Evolutionary conservation across 768 basidiomycete species (phyloP).

Genomic region (Cyclocybe cylindracea): DNA sequence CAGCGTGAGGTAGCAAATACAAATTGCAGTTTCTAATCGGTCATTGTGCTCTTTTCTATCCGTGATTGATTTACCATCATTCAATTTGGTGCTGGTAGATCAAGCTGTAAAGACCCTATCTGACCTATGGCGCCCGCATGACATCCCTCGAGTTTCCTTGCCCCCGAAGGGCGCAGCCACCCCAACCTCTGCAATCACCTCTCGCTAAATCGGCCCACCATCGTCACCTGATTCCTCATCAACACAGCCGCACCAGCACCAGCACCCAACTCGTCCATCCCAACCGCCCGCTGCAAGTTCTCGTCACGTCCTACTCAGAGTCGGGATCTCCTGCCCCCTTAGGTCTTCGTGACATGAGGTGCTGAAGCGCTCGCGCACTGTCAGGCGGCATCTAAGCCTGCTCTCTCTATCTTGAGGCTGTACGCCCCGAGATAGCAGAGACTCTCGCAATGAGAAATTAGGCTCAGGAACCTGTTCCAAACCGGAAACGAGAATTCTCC

Average conservation of each 20-base stretch:
- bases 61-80: background rate
- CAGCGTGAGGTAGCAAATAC: conserved; percentile 47
- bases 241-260: conserved; percentile 4
- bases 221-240: conserved; percentile 1
- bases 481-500: conserved; percentile 42
- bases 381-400: conserved; percentile 80
- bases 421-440: conserved; percentile 71
- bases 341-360: conserved; percentile 90
- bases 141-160: conserved; percentile 57
- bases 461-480: conserved; percentile 44
- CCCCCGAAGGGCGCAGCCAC: conserved; percentile 13
- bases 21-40: conserved; percentile 72
- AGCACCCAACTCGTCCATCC: conserved; percentile 11
- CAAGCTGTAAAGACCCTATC: conserved; percentile 77
- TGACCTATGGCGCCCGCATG: conserved; percentile 80
- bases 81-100: conserved; percentile 42
- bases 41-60: conserved; percentile 28
- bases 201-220: conserved; percentile 20
- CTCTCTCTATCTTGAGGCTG: conserved; percentile 83
- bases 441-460: conserved; percentile 54
- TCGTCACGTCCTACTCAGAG: conserved; percentile 22
- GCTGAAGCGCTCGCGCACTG: conserved; percentile 80
- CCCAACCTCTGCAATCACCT: conserved; percentile 8
- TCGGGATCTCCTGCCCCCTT: conserved; percentile 56
- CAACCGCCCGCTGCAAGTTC: too few relatives aligned